Base-by-base conservation (phyloP, 306 rosid genomes). In the Cucurbita ficifolia region DNA sequence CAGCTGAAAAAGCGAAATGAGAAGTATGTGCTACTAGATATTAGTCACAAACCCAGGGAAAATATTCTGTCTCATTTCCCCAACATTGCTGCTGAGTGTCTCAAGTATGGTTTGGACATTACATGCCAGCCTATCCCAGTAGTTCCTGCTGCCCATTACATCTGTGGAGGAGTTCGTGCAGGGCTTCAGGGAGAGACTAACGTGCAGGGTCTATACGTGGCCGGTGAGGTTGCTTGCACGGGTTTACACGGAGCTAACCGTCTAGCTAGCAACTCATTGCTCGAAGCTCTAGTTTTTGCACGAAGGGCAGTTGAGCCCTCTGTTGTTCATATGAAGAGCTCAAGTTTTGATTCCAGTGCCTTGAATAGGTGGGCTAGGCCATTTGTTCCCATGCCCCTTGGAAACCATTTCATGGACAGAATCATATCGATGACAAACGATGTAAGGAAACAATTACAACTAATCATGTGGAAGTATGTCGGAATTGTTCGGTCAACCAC, bases 151-250 rank as follows among this genome's bases (percentile, higher is more conserved):
- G 92, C 98, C 74, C 98, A 90, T 84, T 94, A 94, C 84, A 90
- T 94, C 83, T 94, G 98, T 69, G 98, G 98, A 52, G 98, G 97
- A 60, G 97, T 90, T 67, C 88, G 88, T 9, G 92, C 98, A 5
- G 94, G 97, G 63, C 98, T 94, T 59, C 86, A 86, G 36, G 98
- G 96, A 45, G 96, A 94, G 86, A 94, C 98, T 7, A 89, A 90
- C 36, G 95, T 94, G 10, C 73, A 17, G 50, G 97, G 97, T 57
- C 81, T 94, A 56, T 90, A 81, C 53, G 96, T 94, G 45, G 97
- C 98, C 7, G 98, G 98, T 40, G 97, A 94, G 87, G 97, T 90
- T 46, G 98, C 98, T 40, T 94, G 97, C 85, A 90, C 98, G 6
- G 98, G 98, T 74, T 78, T 94, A 86, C 97, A 94, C 50, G 98